Evolutionary conservation across 2,329 filamentous ascomycete species (phyloP).

Genomic region (Fusarium nygamai): DNA sequence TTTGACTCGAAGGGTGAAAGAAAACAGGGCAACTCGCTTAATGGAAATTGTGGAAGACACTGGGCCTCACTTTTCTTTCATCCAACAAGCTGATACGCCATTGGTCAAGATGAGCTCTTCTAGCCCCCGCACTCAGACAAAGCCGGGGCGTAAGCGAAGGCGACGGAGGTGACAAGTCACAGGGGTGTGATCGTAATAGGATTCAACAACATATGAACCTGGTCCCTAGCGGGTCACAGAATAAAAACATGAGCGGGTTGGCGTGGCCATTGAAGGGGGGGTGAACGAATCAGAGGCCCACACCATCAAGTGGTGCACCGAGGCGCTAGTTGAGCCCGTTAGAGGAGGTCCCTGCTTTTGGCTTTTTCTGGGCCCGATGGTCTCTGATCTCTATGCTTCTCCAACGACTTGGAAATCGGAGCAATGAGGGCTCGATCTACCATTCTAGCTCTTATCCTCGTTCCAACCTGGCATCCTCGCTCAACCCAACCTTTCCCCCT

Average conservation of each 20-base stretch:
- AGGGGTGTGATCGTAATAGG: neutral
- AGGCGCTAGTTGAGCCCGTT: slow-evolving; percentile 28
- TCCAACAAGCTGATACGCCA: neutral
- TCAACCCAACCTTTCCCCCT: slow-evolving; percentile 3
- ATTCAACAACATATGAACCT: neutral
- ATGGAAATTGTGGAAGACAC: neutral
- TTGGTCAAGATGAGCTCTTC: neutral
- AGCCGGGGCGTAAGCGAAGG: slow-evolving; percentile 5
- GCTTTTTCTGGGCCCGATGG: slow-evolving; percentile 38
- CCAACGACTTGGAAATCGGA: slow-evolving; percentile 46
- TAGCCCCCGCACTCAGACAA: slow-evolving; percentile 24
- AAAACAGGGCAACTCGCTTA: slow-evolving; percentile 4
- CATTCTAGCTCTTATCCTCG: slow-evolving; percentile 34
- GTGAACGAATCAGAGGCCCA: neutral
- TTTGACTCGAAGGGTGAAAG: slow-evolving; percentile 5
- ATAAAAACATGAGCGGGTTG: neutral
- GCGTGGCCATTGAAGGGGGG: neutral
- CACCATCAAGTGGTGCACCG: neutral
- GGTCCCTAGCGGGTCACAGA: neutral
- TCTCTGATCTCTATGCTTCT: slow-evolving; percentile 43
- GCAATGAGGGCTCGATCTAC: slow-evolving; percentile 48
- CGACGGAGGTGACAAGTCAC: neutral
- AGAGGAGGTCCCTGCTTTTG: slow-evolving; percentile 42
- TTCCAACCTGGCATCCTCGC: slow-evolving; percentile 28
- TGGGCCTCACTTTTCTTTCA: slow-evolving; percentile 9